Percentiles rank a stretch among this genome's conserved stretches.
phyloP scores from a whole-genome alignment of 345 rosid genomes.

The Noccaea caerulescens region DNA sequence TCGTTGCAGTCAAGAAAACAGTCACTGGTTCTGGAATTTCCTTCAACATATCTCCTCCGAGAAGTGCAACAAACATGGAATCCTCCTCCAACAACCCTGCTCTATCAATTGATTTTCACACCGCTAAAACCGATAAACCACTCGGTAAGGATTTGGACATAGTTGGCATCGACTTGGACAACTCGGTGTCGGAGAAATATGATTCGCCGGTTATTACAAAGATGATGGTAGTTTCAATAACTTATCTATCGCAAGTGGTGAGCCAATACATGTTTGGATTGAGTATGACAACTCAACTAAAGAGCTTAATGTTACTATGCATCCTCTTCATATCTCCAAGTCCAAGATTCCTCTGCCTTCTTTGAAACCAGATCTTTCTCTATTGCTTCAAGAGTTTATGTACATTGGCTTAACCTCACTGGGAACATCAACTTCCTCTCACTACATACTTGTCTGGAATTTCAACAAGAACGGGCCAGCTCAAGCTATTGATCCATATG shows the following conservation, averaged over 20 bases:
- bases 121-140: slow-evolving; percentile 53
- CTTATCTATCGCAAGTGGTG: slow-evolving; percentile 40
- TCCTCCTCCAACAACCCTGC: slow-evolving; percentile 37
- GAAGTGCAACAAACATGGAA: background rate
- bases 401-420: slow-evolving; percentile 74
- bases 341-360: slow-evolving; percentile 53
- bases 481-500: slow-evolving; percentile 43
- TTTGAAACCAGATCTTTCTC: slow-evolving; percentile 25
- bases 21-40: slow-evolving; percentile 36
- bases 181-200: background rate
- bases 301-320: slow-evolving; percentile 50
- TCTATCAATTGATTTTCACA: slow-evolving; percentile 62
- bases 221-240: background rate
- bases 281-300: slow-evolving; percentile 56
- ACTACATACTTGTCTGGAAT: slow-evolving; percentile 76
- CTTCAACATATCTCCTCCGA: slow-evolving; percentile 25
- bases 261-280: slow-evolving; percentile 63
- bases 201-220: slow-evolving; percentile 39
- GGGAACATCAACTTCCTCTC: slow-evolving; percentile 56
- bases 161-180: slow-evolving; percentile 60
- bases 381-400: slow-evolving; percentile 42
- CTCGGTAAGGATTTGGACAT: slow-evolving; percentile 49
- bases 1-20: slow-evolving; percentile 28
- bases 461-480: slow-evolving; percentile 51
- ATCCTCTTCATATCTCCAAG: slow-evolving; percentile 38